phyloP scores from a whole-genome alignment of 306 rosid genomes.

The Leucaena leucocephala region DNA sequence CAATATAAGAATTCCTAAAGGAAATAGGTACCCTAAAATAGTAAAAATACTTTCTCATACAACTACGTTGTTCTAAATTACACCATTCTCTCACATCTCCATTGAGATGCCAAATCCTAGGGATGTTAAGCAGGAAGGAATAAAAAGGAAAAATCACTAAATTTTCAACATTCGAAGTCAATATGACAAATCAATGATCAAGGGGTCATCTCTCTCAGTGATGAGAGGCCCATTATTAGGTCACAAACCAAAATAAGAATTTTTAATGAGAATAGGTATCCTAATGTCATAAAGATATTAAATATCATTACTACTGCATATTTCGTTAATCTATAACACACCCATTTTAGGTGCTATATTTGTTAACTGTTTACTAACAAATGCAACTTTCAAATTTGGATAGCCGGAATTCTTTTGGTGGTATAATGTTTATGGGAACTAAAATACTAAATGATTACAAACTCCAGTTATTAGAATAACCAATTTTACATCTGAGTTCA shows the following conservation, averaged over 20 bases:
- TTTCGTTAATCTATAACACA: not conserved
- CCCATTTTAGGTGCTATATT: not conserved
- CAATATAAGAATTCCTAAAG: not conserved
- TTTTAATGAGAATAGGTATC: not conserved
- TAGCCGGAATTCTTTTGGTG: not conserved
- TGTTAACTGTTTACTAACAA: not conserved
- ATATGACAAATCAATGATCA: not conserved
- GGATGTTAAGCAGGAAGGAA: not conserved
- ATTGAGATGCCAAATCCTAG: not conserved
- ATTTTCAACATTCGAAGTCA: not conserved
- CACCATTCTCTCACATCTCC: not conserved
- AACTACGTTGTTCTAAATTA: not conserved
- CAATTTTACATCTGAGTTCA: slow-evolving; percentile 19
- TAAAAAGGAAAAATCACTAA: not conserved
- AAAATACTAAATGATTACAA: not conserved
- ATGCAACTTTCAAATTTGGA: not conserved
- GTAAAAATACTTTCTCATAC: not conserved
- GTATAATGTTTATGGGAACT: slow-evolving; percentile 11
- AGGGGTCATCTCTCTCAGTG: not conserved
- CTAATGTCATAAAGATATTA: not conserved
- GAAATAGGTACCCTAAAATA: not conserved
- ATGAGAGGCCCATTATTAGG: not conserved
- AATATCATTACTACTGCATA: not conserved
- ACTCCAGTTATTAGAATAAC: slow-evolving; percentile 16
- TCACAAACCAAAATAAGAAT: not conserved